phyloP scores from a whole-genome alignment of 164 flowering plant genomes.

The Annona squamosa region DNA sequence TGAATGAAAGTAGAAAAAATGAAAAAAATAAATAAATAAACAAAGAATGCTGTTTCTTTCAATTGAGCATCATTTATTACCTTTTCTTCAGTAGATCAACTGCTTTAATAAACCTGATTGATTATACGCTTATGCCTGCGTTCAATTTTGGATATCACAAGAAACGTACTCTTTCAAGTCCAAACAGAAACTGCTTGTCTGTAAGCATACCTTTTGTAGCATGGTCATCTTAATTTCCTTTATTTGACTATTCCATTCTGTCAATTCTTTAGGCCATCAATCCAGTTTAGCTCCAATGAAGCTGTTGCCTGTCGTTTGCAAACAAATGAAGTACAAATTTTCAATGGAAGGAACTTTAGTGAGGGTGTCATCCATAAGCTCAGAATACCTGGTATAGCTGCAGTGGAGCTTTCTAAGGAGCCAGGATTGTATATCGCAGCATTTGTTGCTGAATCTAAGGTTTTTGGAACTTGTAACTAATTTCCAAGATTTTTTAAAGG shows the following conservation, averaged over 20 bases:
- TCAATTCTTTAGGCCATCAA: constrained; percentile 56
- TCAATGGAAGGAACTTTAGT: constrained; percentile 67
- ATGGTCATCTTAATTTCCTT: background rate
- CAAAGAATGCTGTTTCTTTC: background rate
- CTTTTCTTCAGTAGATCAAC: background rate
- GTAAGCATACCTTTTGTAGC: background rate
- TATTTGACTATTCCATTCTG: constrained; percentile 3
- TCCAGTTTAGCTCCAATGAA: constrained; percentile 80
- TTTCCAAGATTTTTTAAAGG: background rate
- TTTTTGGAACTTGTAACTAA: constrained; percentile 11
- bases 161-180: background rate
- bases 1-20: too few species aligned
- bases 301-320: constrained; percentile 83
- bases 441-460: constrained; percentile 93
- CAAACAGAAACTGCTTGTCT: background rate
- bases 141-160: background rate
- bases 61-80: background rate
- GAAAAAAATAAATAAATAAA: too few species aligned
- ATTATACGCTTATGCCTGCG: background rate
- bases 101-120: background rate
- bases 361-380: constrained; percentile 62
- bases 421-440: constrained; percentile 86
- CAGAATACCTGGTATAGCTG: constrained; percentile 78
- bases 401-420: constrained; percentile 63
- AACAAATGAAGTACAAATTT: constrained; percentile 88